Conservation (phyloP, 805 yeast species). For the Dipodascus geniculatus region DNA sequence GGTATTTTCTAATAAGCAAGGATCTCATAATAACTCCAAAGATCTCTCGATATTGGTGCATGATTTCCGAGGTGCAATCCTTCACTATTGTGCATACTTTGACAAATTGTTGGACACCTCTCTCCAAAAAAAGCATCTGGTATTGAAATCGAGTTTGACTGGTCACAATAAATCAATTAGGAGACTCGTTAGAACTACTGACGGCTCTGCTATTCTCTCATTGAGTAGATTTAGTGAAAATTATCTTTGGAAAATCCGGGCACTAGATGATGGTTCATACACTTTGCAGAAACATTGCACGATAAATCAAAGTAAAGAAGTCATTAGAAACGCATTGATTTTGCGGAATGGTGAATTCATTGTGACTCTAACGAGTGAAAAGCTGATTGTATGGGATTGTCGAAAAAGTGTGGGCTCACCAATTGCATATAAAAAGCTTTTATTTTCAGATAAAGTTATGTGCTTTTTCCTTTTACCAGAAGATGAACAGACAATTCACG, state of each 20-base stretch:
- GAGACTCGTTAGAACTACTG: constrained; percentile 50
- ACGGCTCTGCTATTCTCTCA: constrained; percentile 51
- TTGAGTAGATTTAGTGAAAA: constrained; percentile 51
- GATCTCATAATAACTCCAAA: neutral
- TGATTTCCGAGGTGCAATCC: constrained; percentile 19
- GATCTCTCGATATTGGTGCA: constrained; percentile 20
- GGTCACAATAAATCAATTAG: constrained; percentile 81
- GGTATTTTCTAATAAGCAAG: constrained; percentile 5
- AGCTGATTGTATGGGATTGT: constrained; percentile 55
- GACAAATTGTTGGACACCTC: constrained; percentile 13
- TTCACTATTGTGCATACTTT: constrained; percentile 24
- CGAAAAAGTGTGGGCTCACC: constrained; percentile 11
- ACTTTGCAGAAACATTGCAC: constrained; percentile 31
- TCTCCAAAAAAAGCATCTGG: neutral
- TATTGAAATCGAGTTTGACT: constrained; percentile 39
- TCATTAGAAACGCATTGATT: constrained; percentile 38
- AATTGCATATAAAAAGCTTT: neutral
- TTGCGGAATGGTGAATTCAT: constrained; percentile 33
- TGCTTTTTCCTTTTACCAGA: constrained; percentile 31
- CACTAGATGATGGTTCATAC: constrained; percentile 21
- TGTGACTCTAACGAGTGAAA: constrained; percentile 32
- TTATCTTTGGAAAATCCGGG: constrained; percentile 44
- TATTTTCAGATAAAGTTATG: constrained; percentile 11
- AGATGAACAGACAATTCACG: constrained; percentile 2
- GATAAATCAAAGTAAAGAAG: constrained; percentile 33